Conservation (phyloP, 345 rosid genomes). For the Rhodamnia argentea region DNA sequence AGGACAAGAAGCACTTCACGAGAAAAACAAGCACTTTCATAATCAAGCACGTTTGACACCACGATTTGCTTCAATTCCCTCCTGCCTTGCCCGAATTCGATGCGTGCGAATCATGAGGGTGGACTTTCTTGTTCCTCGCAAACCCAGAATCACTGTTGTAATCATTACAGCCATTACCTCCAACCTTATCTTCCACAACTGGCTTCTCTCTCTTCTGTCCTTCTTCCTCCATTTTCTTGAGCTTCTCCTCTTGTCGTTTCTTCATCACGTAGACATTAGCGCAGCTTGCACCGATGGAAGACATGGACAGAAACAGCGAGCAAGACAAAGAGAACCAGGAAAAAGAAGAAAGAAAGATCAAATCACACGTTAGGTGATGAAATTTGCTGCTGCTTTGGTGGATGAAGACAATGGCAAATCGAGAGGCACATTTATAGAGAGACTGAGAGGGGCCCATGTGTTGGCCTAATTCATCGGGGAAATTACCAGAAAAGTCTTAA, state of each 20-base stretch:
- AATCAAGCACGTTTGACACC: background rate
- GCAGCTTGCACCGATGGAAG: slow-evolving; percentile 20
- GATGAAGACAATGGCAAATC: background rate
- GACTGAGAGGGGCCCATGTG: background rate
- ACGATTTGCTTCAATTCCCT: background rate
- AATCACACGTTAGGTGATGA: background rate
- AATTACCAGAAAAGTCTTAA: too few relatives aligned
- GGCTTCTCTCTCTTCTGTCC: background rate
- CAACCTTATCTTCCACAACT: background rate
- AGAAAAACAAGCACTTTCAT: background rate
- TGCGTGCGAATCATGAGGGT: background rate
- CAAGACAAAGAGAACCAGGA: background rate
- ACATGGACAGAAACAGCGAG: slow-evolving; percentile 2
- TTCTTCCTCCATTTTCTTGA: slow-evolving; percentile 8
- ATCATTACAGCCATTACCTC: background rate
- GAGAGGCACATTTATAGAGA: background rate
- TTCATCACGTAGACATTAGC: slow-evolving; percentile 23
- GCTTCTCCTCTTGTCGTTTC: slow-evolving; percentile 19
- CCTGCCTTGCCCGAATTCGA: background rate
- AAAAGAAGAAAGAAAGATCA: background rate
- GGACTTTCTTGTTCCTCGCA: background rate
- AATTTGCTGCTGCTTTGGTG: background rate
- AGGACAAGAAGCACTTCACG: background rate
- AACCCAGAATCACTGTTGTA: background rate
- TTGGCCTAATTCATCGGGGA: background rate